Base-by-base conservation (phyloP, 1,139 yeast species). In the Candida pseudoviswanathii region DNA sequence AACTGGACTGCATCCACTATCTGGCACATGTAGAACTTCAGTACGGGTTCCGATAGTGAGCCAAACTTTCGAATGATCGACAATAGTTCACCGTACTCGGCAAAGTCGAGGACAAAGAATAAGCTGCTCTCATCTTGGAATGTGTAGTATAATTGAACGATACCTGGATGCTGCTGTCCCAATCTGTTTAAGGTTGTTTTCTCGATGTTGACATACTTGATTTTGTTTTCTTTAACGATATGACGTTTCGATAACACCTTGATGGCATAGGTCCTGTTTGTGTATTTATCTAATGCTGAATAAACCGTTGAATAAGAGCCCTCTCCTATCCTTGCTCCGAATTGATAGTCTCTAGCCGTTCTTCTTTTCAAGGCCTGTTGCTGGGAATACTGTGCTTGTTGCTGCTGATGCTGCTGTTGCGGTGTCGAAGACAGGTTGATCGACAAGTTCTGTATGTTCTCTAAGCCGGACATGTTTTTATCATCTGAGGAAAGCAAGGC, bases 1-100 rank as follows among this genome's bases (percentile, higher is more conserved):
- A 82, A 92, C 55, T 80, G 82, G 10, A 94, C 84, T 0, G 97
- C 95, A 66, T 92, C 98, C 40, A 95, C 72, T 24, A 94, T 76
- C 69, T 95, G 99, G 32, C 78, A 74, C 71, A 83, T 80, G 58
- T 83, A 86, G 62, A 90, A 94, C 57, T 83, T 81, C 42, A 92
- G 78, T 55, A 95, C 85, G 3, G 75, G 76, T 61, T 91, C 96
- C 58, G 86, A 86, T 41, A 94, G 72, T 0, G 94, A 84, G 3
- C 96, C 96, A 62, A 86, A 75, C 57, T 84, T 83, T 58, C 95
- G 82, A 51, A 94, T 84, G 47, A 88, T 71, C 1, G 86, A 75
- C 39, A 87, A 69, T 32, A 88, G 68, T 64, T 88, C 96, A 7
- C 96, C 96, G 62, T 86, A 84, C 50, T 89, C 85, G 1, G 95